Evolutionary conservation across 805 yeast species (phyloP).

Genomic region (Candida ficus): DNA sequence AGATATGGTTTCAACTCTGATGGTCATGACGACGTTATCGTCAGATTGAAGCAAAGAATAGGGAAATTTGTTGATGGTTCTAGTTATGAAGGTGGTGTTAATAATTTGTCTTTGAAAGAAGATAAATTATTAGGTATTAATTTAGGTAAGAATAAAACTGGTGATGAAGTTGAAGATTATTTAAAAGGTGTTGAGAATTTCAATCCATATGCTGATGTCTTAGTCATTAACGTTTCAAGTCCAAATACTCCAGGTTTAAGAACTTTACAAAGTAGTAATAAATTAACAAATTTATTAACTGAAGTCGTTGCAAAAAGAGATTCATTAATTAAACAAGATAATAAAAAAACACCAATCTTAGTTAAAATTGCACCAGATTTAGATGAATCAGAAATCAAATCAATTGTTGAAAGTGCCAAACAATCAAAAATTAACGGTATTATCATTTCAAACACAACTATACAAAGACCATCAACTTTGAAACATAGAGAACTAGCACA

Average conservation of each 20-base stretch:
- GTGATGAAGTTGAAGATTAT: constrained; percentile 87
- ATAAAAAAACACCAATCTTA: constrained; percentile 65
- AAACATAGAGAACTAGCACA: constrained; percentile 43
- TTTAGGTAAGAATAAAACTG: constrained; percentile 87
- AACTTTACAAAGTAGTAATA: constrained; percentile 73
- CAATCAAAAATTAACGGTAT: constrained; percentile 82
- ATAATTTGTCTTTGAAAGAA: constrained; percentile 47
- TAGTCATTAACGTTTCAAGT: constrained; percentile 87
- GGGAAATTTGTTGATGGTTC: constrained; percentile 29
- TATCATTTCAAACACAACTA: constrained; percentile 87
- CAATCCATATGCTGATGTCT: constrained; percentile 81
- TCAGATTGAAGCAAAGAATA: constrained; percentile 62
- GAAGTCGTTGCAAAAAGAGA: constrained; percentile 70
- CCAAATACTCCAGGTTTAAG: constrained; percentile 97
- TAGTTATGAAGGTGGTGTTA: constrained; percentile 21
- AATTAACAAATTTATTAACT: constrained; percentile 60
- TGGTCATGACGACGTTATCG: constrained; percentile 75
- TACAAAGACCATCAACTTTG: constrained; percentile 68
- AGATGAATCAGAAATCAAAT: constrained; percentile 69
- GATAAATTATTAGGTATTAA: constrained; percentile 74
- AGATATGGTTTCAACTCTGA: constrained; percentile 92
- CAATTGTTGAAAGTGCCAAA: constrained; percentile 79
- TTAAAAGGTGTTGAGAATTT: constrained; percentile 76
- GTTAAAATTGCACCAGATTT: constrained; percentile 96
- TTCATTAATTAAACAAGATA: constrained; percentile 36